phyloP scores from a whole-genome alignment of 495 filamentous ascomycete genomes.

The Penicillium angulare region DNA sequence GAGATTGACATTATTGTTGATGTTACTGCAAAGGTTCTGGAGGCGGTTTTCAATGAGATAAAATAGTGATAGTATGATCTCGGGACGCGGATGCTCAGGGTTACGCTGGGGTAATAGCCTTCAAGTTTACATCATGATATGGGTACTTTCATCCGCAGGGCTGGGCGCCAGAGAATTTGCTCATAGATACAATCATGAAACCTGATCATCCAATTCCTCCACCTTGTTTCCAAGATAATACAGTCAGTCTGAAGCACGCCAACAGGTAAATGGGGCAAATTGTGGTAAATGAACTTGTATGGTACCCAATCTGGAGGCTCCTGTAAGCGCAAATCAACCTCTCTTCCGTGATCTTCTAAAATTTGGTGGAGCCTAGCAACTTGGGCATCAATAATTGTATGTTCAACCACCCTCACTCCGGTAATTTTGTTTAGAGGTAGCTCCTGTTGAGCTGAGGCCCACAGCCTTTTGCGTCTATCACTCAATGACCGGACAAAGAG shows the following conservation, averaged over 20 bases:
- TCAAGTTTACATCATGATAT: background rate
- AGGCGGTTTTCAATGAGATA: constrained; percentile 31
- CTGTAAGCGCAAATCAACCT: background rate
- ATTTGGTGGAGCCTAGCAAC: background rate
- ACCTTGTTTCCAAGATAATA: no score
- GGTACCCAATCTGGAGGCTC: background rate
- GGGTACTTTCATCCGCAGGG: no score
- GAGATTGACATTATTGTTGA: constrained; percentile 62
- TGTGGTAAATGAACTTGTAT: background rate
- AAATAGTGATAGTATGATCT: background rate
- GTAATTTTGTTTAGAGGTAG: background rate
- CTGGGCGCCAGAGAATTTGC: no score
- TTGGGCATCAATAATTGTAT: background rate
- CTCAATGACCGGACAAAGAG: background rate
- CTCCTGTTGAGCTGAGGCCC: background rate
- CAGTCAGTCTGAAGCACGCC: no score
- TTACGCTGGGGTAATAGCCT: no score
- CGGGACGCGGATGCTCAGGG: no score
- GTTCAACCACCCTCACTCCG: background rate
- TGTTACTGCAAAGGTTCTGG: constrained; percentile 33
- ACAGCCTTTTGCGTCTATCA: background rate
- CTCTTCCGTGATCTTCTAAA: background rate
- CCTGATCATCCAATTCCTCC: no score
- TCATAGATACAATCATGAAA: no score
- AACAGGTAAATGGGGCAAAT: no score